phyloP scores from a whole-genome alignment of 2,329 filamentous ascomycete species.

The Fusarium acutatum region DNA sequence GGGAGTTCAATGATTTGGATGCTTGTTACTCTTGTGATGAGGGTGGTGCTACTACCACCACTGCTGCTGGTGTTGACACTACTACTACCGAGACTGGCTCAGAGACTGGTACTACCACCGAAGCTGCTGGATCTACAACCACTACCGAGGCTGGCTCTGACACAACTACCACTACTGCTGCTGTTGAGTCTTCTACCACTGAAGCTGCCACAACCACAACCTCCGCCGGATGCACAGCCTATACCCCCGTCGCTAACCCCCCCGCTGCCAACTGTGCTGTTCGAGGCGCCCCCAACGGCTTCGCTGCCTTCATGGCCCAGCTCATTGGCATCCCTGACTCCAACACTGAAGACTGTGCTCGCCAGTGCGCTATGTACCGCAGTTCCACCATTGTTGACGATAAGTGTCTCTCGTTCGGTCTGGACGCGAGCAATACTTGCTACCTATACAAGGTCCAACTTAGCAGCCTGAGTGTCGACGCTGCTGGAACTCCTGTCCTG shows the following conservation, averaged over 20 bases:
- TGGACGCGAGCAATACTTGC: not conserved
- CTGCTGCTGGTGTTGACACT: not conserved
- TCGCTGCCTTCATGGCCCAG: not conserved
- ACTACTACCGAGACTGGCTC: too few relatives aligned
- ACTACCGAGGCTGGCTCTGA: not conserved
- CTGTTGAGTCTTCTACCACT: not conserved
- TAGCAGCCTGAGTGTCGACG: fast-evolving
- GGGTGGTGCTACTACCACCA: not conserved
- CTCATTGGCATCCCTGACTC: not conserved
- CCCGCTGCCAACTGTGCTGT: not conserved
- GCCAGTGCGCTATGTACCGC: not conserved
- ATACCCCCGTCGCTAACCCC: not conserved
- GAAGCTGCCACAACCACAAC: not conserved
- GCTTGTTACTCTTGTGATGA: not conserved
- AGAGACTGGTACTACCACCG: not conserved
- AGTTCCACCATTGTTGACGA: not conserved
- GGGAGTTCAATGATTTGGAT: not conserved
- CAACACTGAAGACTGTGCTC: not conserved
- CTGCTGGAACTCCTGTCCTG: fast-evolving
- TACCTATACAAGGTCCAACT: not conserved
- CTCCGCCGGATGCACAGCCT: not conserved
- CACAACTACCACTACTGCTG: not conserved
- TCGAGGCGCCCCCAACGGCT: not conserved
- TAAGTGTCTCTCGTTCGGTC: not conserved
- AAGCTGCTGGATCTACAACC: not conserved